Percentiles rank a stretch among this genome's conserved stretches.
Evolutionary conservation across 306 rosid genomes (phyloP).

Genomic region (Prunus mume): DNA sequence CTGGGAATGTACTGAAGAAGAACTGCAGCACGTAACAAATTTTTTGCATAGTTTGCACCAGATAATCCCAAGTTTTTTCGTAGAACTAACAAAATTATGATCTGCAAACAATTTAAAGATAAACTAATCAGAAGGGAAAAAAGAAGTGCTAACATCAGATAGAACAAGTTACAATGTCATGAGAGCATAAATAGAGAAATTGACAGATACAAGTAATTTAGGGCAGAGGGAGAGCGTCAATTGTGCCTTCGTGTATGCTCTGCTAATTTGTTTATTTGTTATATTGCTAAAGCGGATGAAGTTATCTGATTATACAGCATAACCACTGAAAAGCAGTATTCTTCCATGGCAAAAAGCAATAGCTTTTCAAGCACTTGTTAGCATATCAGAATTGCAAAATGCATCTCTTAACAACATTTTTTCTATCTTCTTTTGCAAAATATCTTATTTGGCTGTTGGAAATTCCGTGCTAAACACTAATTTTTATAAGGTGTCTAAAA

Average conservation of each 20-base stretch:
- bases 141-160: not conserved
- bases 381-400: not conserved
- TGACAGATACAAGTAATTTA: not conserved
- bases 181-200: not conserved
- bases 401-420: not conserved
- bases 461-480: not conserved
- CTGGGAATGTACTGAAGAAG: slow-evolving; percentile 77
- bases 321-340: not conserved
- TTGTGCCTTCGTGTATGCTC: not conserved
- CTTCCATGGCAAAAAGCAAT: not conserved
- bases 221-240: not conserved
- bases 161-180: not conserved
- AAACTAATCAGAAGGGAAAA: slow-evolving; percentile 7
- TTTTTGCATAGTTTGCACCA: slow-evolving; percentile 77
- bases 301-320: not conserved
- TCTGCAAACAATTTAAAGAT: slow-evolving; percentile 43
- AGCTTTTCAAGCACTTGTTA: not conserved
- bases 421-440: not conserved
- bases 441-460: not conserved
- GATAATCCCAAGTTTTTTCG: slow-evolving; percentile 48
- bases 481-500: not conserved
- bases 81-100: slow-evolving; percentile 47
- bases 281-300: not conserved
- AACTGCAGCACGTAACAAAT: slow-evolving; percentile 55
- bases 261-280: not conserved